phyloP scores from a whole-genome alignment of 306 rosid genomes.

The Cucumis cinereus region DNA sequence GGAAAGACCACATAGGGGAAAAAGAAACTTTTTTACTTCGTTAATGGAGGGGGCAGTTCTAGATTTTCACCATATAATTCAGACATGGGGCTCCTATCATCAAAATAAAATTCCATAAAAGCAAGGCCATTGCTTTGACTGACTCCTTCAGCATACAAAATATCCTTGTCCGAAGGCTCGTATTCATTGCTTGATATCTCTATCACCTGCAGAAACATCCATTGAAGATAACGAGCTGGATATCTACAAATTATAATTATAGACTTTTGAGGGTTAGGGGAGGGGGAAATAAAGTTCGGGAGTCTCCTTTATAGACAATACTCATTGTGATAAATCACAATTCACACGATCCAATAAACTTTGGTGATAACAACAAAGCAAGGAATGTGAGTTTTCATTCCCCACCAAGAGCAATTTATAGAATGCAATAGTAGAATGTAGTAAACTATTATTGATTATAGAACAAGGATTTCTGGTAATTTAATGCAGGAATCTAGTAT shows the following conservation, averaged over 20 bases:
- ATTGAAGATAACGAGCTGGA: not conserved
- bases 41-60: constrained; percentile 41
- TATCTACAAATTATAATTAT: not conserved
- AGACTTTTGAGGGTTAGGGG: not conserved
- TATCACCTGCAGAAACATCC: constrained; percentile 40
- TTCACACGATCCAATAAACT: not conserved
- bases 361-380: not conserved
- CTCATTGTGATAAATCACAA: not conserved
- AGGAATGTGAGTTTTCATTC: not conserved
- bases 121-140: constrained; percentile 84
- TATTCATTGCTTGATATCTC: constrained; percentile 89
- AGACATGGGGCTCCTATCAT: constrained; percentile 76
- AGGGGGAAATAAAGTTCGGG: not conserved
- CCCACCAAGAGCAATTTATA: not conserved
- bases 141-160: constrained; percentile 76
- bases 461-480: not conserved
- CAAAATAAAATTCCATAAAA: constrained; percentile 73
- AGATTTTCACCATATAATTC: constrained; percentile 56
- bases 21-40: constrained; percentile 48
- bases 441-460: not conserved
- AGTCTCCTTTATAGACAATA: not conserved
- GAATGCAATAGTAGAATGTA: not conserved
- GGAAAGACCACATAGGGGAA: not conserved
- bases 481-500: constrained; percentile 1
- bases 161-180: constrained; percentile 75